Evolutionary conservation across 306 rosid species (phyloP).

Genomic region (Fagus sylvatica): DNA sequence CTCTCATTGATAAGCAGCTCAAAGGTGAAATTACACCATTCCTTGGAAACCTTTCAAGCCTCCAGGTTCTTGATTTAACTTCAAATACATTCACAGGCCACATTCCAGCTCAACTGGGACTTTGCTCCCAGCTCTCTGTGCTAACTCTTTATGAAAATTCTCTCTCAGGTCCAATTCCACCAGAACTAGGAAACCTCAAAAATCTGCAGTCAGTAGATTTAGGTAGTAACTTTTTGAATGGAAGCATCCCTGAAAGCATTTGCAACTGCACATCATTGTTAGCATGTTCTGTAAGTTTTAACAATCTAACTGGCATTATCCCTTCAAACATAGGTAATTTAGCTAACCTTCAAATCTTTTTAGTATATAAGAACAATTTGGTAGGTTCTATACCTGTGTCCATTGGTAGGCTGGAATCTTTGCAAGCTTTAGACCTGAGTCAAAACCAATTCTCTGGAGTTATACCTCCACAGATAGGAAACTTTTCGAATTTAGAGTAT

Average conservation of each 20-base stretch:
- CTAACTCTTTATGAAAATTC: conserved; percentile 47
- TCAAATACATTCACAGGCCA: conserved; percentile 62
- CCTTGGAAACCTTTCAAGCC: conserved; percentile 73
- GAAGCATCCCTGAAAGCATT: conserved; percentile 68
- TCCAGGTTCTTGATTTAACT: conserved; percentile 75
- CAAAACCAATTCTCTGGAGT: conserved; percentile 61
- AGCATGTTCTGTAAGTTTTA: conserved; percentile 39
- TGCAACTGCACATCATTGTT: conserved; percentile 66
- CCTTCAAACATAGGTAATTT: conserved; percentile 62
- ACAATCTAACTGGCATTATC: conserved; percentile 63
- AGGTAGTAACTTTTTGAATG: conserved; percentile 49
- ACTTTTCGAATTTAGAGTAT: conserved; percentile 44
- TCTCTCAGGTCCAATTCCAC: conserved; percentile 67
- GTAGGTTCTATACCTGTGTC: conserved; percentile 69
- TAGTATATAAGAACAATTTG: conserved; percentile 47
- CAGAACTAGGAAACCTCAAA: conserved; percentile 53
- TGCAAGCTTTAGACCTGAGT: conserved; percentile 61
- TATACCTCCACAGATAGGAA: conserved; percentile 64
- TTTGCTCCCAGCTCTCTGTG: conserved; percentile 59
- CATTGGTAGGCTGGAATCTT: conserved; percentile 48
- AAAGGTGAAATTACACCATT: conserved; percentile 71
- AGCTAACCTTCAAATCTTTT: conserved; percentile 41
- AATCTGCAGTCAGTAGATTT: conserved; percentile 51
- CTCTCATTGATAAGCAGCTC: conserved; percentile 51
- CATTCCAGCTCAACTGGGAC: conserved; percentile 64